Evolutionary conservation across 83 land plant species (phyloP).

Genomic region (Larix sibirica): DNA sequence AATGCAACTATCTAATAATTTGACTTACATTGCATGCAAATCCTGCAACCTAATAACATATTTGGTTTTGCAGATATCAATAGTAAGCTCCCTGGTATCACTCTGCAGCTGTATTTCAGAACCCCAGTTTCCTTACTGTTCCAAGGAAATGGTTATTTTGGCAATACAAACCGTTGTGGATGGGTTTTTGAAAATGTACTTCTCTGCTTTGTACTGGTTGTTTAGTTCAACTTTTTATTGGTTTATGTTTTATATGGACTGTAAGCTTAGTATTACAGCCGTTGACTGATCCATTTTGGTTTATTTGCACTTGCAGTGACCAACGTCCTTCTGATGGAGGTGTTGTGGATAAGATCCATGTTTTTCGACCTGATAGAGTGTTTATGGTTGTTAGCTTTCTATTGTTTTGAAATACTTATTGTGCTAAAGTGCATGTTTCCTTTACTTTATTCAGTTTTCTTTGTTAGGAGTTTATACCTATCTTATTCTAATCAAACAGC

Average conservation of each 20-base stretch:
- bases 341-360: conserved; percentile 74
- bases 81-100: conserved; percentile 58
- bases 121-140: conserved; percentile 57
- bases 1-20: neutral
- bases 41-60: neutral
- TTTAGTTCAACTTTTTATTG: neutral
- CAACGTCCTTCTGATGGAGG: conserved; percentile 25
- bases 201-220: neutral
- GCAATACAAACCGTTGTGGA: conserved; percentile 81
- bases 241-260: neutral
- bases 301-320: conserved; percentile 45
- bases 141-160: conserved; percentile 44
- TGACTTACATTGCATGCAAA: no score
- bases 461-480: neutral
- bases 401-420: neutral
- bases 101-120: conserved; percentile 54
- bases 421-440: no score
- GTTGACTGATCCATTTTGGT: neutral
- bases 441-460: neutral
- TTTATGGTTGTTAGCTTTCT: conserved; percentile 56
- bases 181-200: conserved; percentile 88
- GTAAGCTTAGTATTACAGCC: neutral
- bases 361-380: conserved; percentile 88
- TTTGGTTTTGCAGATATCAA: conserved; percentile 61
- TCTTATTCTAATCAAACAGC: no score